These are phyloP conservation scores for Entomophthora muscae DNA, from an alignment of 371 early-diverging fungal genomes.

Conservation along the genomic window DNA sequence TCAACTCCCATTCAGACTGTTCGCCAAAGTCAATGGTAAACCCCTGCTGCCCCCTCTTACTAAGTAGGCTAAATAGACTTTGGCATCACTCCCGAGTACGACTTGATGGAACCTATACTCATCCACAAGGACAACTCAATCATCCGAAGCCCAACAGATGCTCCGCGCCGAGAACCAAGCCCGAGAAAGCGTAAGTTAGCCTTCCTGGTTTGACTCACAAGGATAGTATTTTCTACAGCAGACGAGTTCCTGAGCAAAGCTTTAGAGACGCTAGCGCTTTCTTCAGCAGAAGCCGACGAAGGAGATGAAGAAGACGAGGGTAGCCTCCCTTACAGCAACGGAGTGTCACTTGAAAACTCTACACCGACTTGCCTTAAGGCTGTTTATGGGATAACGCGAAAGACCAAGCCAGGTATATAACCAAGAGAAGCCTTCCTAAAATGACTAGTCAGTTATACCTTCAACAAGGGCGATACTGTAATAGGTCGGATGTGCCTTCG, in stretches of 20 bases:
- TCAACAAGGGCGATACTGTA: conserved; percentile 3
- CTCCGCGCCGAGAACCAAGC: not conserved
- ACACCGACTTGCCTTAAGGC: not conserved
- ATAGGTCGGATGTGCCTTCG: not conserved
- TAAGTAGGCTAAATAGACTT: too few species aligned
- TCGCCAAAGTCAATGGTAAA: not conserved
- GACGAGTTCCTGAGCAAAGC: not conserved
- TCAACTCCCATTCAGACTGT: conserved; percentile 4
- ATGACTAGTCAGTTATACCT: not conserved
- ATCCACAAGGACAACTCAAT: not conserved
- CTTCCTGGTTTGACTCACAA: not conserved
- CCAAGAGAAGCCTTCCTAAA: not conserved
- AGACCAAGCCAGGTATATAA: not conserved
- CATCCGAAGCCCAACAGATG: not conserved
- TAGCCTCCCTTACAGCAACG: not conserved
- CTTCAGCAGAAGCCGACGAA: not conserved
- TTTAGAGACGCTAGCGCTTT: not conserved
- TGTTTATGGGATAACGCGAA: not conserved
- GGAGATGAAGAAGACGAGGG: not conserved
- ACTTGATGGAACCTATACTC: not conserved
- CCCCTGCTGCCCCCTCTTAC: too few species aligned
- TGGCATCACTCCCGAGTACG: not conserved
- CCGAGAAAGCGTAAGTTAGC: not conserved
- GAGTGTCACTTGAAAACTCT: not conserved
- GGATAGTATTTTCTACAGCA: not conserved